Percentiles rank a stretch among this genome's conserved stretches.
Evolutionary conservation across 1,284 basidiomycete species (phyloP).

Genomic region (Puccinia triticina): DNA sequence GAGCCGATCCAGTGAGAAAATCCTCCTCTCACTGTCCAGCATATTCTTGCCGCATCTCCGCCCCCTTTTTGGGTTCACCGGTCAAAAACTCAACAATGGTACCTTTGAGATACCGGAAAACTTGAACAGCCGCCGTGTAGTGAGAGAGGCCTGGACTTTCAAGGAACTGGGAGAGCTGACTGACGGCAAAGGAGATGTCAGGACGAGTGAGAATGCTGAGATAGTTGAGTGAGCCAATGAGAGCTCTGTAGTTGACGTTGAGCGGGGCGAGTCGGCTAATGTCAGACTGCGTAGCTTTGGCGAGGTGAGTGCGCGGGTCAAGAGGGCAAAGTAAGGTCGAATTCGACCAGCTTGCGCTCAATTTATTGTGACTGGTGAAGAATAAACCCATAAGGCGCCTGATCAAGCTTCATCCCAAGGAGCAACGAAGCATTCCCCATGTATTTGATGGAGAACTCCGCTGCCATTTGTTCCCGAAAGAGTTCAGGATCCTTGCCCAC

Average conservation of each 20-base stretch:
- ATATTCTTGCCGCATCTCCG: too few species aligned
- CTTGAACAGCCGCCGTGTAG: too few species aligned
- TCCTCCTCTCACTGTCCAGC: too few species aligned
- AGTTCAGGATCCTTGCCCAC: neutral
- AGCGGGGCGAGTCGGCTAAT: neutral
- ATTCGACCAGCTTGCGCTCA: neutral
- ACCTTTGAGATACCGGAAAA: too few species aligned
- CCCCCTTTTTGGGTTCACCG: too few species aligned
- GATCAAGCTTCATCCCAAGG: neutral
- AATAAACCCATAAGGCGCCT: neutral
- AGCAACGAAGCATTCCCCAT: neutral
- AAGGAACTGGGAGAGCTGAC: too few species aligned
- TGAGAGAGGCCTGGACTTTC: too few species aligned
- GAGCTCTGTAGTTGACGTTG: constrained; percentile 3
- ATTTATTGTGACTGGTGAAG: neutral
- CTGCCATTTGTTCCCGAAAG: neutral
- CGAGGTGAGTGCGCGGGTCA: constrained; percentile 70
- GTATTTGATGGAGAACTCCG: too few species aligned
- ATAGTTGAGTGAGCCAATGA: constrained; percentile 5
- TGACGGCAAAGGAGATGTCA: too few species aligned
- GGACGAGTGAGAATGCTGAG: too few species aligned
- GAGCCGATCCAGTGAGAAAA: too few species aligned
- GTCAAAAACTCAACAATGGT: too few species aligned
- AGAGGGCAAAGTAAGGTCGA: neutral
- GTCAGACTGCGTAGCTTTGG: neutral